Percentiles rank a stretch among this genome's conserved stretches.
Conservation (phyloP, 192 early-diverging fungal species). For the Coemansia sp. region DNA sequence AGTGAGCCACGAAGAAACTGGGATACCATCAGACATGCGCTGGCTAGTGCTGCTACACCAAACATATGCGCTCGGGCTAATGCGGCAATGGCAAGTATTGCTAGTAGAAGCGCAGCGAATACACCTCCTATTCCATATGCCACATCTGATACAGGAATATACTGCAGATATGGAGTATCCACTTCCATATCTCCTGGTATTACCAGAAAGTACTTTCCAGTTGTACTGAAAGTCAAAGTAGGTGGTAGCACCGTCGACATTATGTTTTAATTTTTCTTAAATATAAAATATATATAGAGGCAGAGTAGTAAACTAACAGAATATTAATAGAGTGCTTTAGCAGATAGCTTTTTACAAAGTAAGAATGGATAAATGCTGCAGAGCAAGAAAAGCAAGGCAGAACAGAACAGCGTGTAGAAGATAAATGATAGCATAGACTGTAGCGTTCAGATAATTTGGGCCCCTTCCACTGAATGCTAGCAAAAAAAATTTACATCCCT, state of each 20-base stretch:
- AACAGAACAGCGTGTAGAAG: no score
- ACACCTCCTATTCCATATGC: constrained; percentile 36
- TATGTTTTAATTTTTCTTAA: constrained; percentile 1
- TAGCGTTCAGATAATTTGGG: no score
- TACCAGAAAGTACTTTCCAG: constrained; percentile 9
- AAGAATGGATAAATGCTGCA: no score
- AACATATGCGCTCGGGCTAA: constrained; percentile 10
- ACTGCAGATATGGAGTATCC: constrained; percentile 29
- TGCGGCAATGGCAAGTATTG: neutral
- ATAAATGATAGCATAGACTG: no score
- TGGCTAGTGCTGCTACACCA: constrained; percentile 1
- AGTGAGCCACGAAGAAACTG: constrained; percentile 35
- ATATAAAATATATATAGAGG: neutral
- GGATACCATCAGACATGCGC: constrained; percentile 18
- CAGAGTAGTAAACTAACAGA: neutral
- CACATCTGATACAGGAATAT: constrained; percentile 11
- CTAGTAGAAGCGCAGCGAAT: constrained; percentile 23
- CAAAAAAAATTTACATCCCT: no score
- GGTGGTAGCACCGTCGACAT: constrained; percentile 5
- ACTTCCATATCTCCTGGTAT: constrained; percentile 4
- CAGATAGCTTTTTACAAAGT: no score
- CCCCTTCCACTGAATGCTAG: no score
- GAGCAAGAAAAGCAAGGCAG: no score
- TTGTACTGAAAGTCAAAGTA: constrained; percentile 6
- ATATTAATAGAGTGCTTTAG: no score